Percentiles rank a stretch among this genome's conserved stretches.
Evolutionary conservation across 768 basidiomycete species (phyloP).

Genomic region (Pisolithus marmoratus): DNA sequence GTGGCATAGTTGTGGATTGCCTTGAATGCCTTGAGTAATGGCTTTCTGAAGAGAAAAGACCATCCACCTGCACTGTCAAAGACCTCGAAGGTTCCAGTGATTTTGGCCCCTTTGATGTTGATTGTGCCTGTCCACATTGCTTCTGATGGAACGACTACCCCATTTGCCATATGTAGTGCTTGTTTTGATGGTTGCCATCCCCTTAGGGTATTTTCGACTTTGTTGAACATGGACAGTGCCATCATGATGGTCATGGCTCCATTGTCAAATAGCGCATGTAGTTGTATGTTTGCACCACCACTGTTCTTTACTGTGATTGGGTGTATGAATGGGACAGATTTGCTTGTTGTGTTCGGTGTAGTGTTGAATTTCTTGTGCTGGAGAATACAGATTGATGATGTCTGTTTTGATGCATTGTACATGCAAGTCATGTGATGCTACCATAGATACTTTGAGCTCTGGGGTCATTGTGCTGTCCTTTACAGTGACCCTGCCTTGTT

Average conservation of each 20-base stretch:
- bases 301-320: background rate
- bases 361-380: background rate
- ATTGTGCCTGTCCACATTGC: slow-evolving; percentile 6
- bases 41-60: slow-evolving; percentile 27
- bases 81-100: background rate
- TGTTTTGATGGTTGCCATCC: background rate
- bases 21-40: slow-evolving; percentile 14
- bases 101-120: background rate
- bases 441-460: too few species aligned
- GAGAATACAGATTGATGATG: background rate
- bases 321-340: background rate
- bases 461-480: too few species aligned
- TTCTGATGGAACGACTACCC: slow-evolving; percentile 3
- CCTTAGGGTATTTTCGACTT: background rate
- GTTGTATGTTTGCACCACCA: background rate
- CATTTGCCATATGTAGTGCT: slow-evolving; percentile 30
- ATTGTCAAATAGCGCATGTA: background rate
- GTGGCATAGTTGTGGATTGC: slow-evolving; percentile 21
- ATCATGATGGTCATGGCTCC: background rate
- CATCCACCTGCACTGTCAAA: slow-evolving; percentile 22
- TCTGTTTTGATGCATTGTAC: too few species aligned
- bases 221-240: background rate
- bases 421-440: too few species aligned
- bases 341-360: background rate
- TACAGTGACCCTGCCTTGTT: too few species aligned